Evolutionary conservation across 345 rosid genomes (phyloP).

Genomic region (Anastatica hierochuntica): DNA sequence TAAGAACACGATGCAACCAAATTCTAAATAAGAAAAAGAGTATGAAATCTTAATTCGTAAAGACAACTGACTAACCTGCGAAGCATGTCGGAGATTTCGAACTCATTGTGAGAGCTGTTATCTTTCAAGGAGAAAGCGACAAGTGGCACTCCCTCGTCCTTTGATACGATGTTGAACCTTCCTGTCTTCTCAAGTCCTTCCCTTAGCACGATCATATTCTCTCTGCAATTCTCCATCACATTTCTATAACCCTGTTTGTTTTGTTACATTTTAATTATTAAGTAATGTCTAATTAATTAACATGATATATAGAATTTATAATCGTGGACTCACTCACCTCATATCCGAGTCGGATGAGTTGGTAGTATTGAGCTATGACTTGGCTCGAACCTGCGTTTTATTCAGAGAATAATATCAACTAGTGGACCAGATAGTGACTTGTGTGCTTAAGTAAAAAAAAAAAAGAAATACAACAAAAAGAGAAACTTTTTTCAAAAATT

Average conservation of each 20-base stretch:
- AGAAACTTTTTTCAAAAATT: no score
- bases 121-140: slow-evolving; percentile 77
- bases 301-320: not conserved
- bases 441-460: no score
- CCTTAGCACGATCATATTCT: slow-evolving; percentile 46
- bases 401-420: not conserved
- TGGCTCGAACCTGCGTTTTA: slow-evolving; percentile 30
- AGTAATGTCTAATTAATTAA: not conserved
- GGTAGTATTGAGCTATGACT: slow-evolving; percentile 32
- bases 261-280: not conserved
- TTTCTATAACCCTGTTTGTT: slow-evolving; percentile 26
- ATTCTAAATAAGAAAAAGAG: not conserved
- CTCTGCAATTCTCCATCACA: slow-evolving; percentile 64
- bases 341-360: slow-evolving; percentile 25
- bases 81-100: slow-evolving; percentile 36
- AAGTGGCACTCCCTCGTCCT: slow-evolving; percentile 65
- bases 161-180: slow-evolving; percentile 57
- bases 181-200: slow-evolving; percentile 55
- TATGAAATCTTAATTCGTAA: not conserved
- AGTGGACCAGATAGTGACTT: not conserved
- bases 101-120: slow-evolving; percentile 48
- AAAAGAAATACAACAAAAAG: no score
- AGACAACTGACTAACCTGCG: slow-evolving; percentile 19
- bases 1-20: no score
- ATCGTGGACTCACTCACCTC: slow-evolving; percentile 19